Evolutionary conservation across 345 rosid genomes (phyloP).

Genomic region (Citrus hindsii): DNA sequence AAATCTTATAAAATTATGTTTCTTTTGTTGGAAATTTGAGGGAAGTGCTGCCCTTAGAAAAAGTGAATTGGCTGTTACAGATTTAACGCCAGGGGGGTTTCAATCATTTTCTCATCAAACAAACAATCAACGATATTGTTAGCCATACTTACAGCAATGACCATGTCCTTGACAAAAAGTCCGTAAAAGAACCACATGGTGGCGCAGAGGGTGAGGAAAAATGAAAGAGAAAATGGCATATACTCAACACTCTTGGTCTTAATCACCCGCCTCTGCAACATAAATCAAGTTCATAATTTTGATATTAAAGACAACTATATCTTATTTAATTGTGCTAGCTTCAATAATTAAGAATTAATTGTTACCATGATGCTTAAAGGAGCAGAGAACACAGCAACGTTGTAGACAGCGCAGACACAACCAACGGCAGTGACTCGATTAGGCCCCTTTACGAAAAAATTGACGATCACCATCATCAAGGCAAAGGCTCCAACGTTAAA

Average conservation of each 20-base stretch:
- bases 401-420: constrained; percentile 72
- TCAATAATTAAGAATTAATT: no score
- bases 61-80: no score
- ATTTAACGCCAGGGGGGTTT: no score
- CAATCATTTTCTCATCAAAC: no score
- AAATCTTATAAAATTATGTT: no score
- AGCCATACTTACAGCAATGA: constrained; percentile 58
- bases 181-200: constrained; percentile 91
- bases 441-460: constrained; percentile 30
- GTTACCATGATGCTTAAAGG: constrained; percentile 80
- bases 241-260: constrained; percentile 78
- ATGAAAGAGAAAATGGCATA: constrained; percentile 79
- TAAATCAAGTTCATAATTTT: no score
- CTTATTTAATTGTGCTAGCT: no score
- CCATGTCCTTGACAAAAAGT: constrained; percentile 54
- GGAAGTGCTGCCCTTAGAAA: no score
- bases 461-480: constrained; percentile 31
- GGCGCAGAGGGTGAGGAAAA: constrained; percentile 70
- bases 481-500: constrained; percentile 61
- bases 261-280: constrained; percentile 63
- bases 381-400: constrained; percentile 65
- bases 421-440: constrained; percentile 55
- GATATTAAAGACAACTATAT: no score
- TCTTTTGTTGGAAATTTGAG: no score
- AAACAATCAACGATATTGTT: background rate